Percentiles rank a stretch among this genome's conserved stretches.
Conservation (phyloP, 139 green algal genomes). For the Mychonastes homosphaera region DNA sequence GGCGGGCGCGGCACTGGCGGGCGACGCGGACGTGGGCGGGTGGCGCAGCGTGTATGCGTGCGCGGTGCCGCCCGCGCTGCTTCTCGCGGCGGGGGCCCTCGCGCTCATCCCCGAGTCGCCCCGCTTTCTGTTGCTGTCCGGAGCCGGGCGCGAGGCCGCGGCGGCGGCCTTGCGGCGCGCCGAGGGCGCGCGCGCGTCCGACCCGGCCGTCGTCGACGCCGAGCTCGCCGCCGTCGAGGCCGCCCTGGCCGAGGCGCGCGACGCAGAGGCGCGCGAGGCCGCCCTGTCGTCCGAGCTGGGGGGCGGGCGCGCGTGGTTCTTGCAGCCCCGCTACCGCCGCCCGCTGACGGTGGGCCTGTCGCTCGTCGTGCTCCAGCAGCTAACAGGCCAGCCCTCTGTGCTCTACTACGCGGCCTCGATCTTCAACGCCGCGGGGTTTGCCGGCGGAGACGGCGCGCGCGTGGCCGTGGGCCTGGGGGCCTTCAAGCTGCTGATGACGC, state of each 20-base stretch:
- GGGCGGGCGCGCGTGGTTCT: slow-evolving; percentile 8
- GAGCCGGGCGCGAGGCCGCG: slow-evolving; percentile 16
- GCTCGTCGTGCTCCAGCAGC: slow-evolving; percentile 77
- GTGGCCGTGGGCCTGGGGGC: slow-evolving; percentile 63
- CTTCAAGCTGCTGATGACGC: slow-evolving; percentile 86
- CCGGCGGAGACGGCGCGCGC: slow-evolving; percentile 31
- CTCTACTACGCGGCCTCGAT: slow-evolving; percentile 78
- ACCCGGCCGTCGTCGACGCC: slow-evolving; percentile 14
- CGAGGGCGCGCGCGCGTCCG: slow-evolving; percentile 24
- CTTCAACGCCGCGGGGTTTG: slow-evolving; percentile 58
- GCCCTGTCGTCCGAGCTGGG: not conserved
- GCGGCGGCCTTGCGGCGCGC: slow-evolving; percentile 23
- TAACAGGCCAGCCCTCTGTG: slow-evolving; percentile 83
- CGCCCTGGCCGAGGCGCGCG: not conserved
- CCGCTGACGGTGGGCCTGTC: slow-evolving; percentile 49
- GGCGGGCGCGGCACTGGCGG: slow-evolving; percentile 31
- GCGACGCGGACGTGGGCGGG: slow-evolving; percentile 45
- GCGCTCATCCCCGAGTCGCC: slow-evolving; percentile 69
- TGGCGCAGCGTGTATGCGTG: slow-evolving; percentile 71
- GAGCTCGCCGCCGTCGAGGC: slow-evolving; percentile 28
- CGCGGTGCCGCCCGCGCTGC: slow-evolving; percentile 31
- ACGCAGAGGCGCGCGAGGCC: not conserved
- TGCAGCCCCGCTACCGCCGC: slow-evolving; percentile 28
- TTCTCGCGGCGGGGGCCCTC: slow-evolving; percentile 42
- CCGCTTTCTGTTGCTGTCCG: slow-evolving; percentile 69